phyloP scores from a whole-genome alignment of 2,329 filamentous ascomycete genomes.

The Myriosclerotinia curreyana region DNA sequence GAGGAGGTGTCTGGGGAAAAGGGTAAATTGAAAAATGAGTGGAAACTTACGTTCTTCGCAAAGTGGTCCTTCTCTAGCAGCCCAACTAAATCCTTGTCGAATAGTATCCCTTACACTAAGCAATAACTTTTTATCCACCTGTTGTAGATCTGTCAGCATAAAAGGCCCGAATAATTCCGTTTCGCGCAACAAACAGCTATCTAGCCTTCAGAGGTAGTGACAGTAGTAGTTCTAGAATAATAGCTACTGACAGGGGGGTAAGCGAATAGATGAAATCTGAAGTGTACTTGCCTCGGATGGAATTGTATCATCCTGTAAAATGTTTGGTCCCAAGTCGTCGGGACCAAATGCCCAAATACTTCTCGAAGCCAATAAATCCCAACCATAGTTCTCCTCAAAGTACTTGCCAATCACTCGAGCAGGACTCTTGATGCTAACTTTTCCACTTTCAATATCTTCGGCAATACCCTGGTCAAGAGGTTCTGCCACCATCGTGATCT shows the following conservation, averaged over 20 bases:
- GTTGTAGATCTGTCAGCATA: slow-evolving; percentile 32
- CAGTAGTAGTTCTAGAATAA: slow-evolving; percentile 1
- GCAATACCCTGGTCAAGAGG: slow-evolving; percentile 93
- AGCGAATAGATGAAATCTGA: slow-evolving; percentile 13
- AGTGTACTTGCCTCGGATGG: slow-evolving; percentile 67
- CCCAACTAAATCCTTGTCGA: slow-evolving; percentile 95
- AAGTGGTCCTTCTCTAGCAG: slow-evolving; percentile 86
- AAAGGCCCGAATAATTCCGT: slow-evolving; percentile 31
- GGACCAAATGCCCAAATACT: slow-evolving; percentile 99
- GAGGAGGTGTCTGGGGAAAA: slow-evolving; percentile 16
- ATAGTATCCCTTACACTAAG: slow-evolving; percentile 87
- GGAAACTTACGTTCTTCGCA: slow-evolving; percentile 87
- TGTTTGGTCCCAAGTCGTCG: slow-evolving; percentile 91
- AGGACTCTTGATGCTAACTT: slow-evolving; percentile 88
- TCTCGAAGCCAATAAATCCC: slow-evolving; percentile 88
- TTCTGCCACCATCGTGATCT: slow-evolving; percentile 97
- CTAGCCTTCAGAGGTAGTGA: slow-evolving; percentile 9
- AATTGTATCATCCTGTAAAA: slow-evolving; percentile 93
- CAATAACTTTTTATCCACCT: slow-evolving; percentile 89
- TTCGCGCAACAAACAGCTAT: slow-evolving; percentile 11
- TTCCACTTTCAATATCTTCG: slow-evolving; percentile 87
- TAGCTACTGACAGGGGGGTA: slow-evolving; percentile 1
- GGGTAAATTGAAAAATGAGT: slow-evolving; percentile 26
- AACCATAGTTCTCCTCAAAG: slow-evolving; percentile 95
- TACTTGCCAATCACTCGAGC: slow-evolving; percentile 92